phyloP scores from a whole-genome alignment of 345 rosid species.

The Passiflora organensis region DNA sequence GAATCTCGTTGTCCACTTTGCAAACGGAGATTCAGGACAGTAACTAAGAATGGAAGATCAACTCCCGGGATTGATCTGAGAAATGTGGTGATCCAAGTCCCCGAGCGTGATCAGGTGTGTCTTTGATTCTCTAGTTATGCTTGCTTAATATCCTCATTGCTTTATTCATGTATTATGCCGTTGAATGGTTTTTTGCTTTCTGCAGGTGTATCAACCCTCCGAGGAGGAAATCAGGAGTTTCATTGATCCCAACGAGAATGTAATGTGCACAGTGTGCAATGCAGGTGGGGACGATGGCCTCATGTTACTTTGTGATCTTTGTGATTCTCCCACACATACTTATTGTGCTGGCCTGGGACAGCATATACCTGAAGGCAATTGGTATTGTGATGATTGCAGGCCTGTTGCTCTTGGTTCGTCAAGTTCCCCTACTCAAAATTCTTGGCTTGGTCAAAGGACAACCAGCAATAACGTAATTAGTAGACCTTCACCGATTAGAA shows the following conservation, averaged over 20 bases:
- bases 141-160: conserved; percentile 2
- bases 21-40: conserved; percentile 83
- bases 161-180: conserved; percentile 7
- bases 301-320: conserved; percentile 91
- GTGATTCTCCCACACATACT: conserved; percentile 99
- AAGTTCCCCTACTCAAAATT: conserved; percentile 49
- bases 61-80: conserved; percentile 72
- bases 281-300: conserved; percentile 97
- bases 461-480: conserved; percentile 33
- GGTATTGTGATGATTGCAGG: conserved; percentile 96
- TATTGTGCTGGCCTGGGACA: conserved; percentile 91
- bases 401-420: conserved; percentile 76
- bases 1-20: conserved; percentile 97
- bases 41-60: conserved; percentile 76
- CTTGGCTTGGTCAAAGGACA: conserved; percentile 48
- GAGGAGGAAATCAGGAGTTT: conserved; percentile 97
- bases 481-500: conserved; percentile 42
- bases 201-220: conserved; percentile 93
- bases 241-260: conserved; percentile 90
- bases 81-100: conserved; percentile 61
- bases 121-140: conserved; percentile 10
- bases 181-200: conserved; percentile 16
- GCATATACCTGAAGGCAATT: conserved; percentile 95
- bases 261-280: conserved; percentile 85
- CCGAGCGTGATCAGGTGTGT: conserved; percentile 90